phyloP scores from a whole-genome alignment of 2,329 filamentous ascomycete species.

The Paecilomyces niveus region DNA sequence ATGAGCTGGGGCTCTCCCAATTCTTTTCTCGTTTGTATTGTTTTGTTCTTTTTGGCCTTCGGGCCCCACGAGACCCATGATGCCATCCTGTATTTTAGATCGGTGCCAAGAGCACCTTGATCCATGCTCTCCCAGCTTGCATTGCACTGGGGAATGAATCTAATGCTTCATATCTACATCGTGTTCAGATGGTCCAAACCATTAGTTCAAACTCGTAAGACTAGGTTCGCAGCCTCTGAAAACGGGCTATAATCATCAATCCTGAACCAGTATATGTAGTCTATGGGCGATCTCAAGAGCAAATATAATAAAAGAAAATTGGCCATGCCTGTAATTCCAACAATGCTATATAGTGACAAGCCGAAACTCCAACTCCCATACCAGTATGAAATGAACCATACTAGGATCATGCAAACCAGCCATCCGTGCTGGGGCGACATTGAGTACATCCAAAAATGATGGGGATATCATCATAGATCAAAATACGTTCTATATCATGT shows the following conservation, averaged over 20 bases:
- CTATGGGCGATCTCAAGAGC: neutral
- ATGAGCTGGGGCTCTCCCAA: neutral
- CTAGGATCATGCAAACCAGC: slow-evolving; percentile 24
- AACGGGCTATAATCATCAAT: neutral
- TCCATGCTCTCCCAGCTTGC: neutral
- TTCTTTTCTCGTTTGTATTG: neutral
- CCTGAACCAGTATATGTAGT: no score
- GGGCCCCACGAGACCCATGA: neutral
- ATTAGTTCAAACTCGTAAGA: neutral
- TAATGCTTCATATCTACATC: neutral
- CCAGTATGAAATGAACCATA: neutral
- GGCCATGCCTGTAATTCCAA: neutral
- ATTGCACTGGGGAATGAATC: neutral
- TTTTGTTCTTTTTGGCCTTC: neutral
- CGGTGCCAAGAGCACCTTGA: neutral
- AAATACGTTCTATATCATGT: slow-evolving; percentile 27
- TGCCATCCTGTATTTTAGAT: neutral
- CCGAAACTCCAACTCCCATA: neutral
- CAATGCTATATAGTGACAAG: neutral
- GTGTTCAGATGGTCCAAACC: neutral
- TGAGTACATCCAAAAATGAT: slow-evolving; percentile 29
- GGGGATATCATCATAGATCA: slow-evolving; percentile 26
- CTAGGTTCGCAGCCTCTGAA: neutral
- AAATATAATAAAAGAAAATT: neutral
- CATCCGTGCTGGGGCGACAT: slow-evolving; percentile 18